Conservation (phyloP, 2,329 filamentous ascomycete species). For the Aureobasidium vineae region DNA sequence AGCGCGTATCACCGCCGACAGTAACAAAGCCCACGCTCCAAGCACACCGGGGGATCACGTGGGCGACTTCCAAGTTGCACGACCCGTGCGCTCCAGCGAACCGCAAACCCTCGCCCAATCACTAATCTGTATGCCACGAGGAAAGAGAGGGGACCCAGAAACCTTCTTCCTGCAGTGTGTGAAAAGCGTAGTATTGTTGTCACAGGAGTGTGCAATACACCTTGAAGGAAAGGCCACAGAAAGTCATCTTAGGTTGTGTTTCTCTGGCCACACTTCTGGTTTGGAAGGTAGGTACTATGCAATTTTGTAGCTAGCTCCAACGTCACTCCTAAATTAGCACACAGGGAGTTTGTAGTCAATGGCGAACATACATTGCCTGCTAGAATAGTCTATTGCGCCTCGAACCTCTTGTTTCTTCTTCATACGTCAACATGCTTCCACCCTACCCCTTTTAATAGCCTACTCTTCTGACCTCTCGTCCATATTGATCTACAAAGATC, state of each 20-base stretch:
- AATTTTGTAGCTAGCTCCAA: too few relatives aligned
- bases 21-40: too few relatives aligned
- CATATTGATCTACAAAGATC: slow-evolving; percentile 46
- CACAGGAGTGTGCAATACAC: too few relatives aligned
- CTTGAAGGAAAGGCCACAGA: too few relatives aligned
- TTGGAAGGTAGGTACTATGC: too few relatives aligned
- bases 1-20: slow-evolving; percentile 1
- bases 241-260: too few relatives aligned
- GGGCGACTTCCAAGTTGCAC: too few relatives aligned
- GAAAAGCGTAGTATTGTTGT: too few relatives aligned
- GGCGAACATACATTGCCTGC: not conserved
- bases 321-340: not conserved
- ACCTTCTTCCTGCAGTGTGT: not conserved
- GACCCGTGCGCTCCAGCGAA: not conserved
- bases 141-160: not conserved
- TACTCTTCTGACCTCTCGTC: slow-evolving; percentile 33
- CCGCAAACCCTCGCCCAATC: not conserved
- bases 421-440: not conserved
- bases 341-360: too few relatives aligned
- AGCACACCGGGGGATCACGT: not conserved
- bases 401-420: not conserved
- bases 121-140: not conserved
- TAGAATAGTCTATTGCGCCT: not conserved
- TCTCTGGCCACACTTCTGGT: too few relatives aligned
- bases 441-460: not conserved